Evolutionary conservation across 345 rosid genomes (phyloP).

Genomic region (Eucalyptus pauciflora): DNA sequence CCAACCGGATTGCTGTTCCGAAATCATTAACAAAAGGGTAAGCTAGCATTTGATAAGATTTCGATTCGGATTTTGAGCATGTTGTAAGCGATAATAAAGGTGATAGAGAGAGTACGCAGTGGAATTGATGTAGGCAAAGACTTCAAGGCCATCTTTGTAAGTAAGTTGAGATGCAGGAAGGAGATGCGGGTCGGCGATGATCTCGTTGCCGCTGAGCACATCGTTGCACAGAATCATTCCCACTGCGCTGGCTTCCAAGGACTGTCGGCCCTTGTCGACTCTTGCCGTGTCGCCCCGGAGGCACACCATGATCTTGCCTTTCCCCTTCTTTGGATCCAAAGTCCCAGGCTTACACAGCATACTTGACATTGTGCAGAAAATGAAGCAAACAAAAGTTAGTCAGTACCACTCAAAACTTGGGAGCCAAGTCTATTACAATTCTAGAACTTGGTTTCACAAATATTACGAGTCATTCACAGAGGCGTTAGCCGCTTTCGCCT

Average conservation of each 20-base stretch:
- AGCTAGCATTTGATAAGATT: not conserved
- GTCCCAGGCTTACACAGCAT: conserved; percentile 16
- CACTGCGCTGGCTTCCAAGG: conserved; percentile 35
- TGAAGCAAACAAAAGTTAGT: not conserved
- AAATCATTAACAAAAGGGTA: not conserved
- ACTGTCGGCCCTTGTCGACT: conserved; percentile 38
- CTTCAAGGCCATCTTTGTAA: conserved; percentile 30
- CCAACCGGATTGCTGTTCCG: conserved; percentile 29
- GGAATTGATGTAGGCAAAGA: conserved; percentile 31
- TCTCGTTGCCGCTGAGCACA: conserved; percentile 19
- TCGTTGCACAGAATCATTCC: conserved; percentile 77
- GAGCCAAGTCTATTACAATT: not conserved
- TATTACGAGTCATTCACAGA: conserved; percentile 21
- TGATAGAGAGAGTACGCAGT: conserved; percentile 3
- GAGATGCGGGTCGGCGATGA: conserved; percentile 43
- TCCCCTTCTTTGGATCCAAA: conserved; percentile 29
- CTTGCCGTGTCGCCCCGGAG: conserved; percentile 30
- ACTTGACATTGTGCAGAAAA: not conserved
- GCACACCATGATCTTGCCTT: conserved; percentile 47
- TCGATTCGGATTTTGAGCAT: not conserved
- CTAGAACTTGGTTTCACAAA: not conserved
- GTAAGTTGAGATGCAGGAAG: conserved; percentile 54
- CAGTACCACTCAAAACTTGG: not conserved
- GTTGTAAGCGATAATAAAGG: not conserved
- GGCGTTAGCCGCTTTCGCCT: conserved; percentile 21